Base-by-base conservation (phyloP, 306 rosid genomes). In the Ziziphus jujuba region DNA sequence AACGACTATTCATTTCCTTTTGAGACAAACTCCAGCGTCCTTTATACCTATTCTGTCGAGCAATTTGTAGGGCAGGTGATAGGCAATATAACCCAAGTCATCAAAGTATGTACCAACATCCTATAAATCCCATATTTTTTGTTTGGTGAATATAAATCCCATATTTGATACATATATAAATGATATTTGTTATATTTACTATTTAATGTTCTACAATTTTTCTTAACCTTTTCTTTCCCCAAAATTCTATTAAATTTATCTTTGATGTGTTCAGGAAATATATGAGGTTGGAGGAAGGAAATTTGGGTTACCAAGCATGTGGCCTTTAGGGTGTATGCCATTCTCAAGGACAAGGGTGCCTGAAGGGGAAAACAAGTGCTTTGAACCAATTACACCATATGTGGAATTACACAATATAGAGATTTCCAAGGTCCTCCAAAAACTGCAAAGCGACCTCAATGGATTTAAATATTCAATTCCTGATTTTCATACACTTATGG, bases 211-310 rank as follows among this genome's bases (percentile, higher is more conserved):
- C 5, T 0, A 23, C 0, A 16, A n/a, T 16, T 2, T 54, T 6
- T 12, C 33, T 28, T 28, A 4, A 28, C 33, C 33, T 28, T 28
- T 28, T n/a, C n/a, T n/a, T n/a, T n/a, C n/a, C n/a, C 33, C 25
- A 6, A 9, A 15, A 4, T 7, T 11, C 3, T 58, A 28, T 28
- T 28, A 1, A 28, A 28, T 45, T 5, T 28, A 2, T 13, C 9
- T 4, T 44, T 50, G 54, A 1, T 33, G 10, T 2, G 38, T n/a
- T 23, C 38, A 72, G 87, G 84, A 72, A 71, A 71, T 82, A 52
- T 72, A 79, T 28, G 33, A 28, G 40, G 33, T 53, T 49, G 84
- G 84, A 14, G 84, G 84, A 64, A 82, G 87, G 66, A 79, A 82
- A 50, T 82, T 82, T 60, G 84, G 71, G 69, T 11, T 82, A 58